Percentiles rank a stretch among this genome's conserved stretches.
Conservation (phyloP, 2,329 filamentous ascomycete genomes). For the Rhynchosporium graminicola region DNA sequence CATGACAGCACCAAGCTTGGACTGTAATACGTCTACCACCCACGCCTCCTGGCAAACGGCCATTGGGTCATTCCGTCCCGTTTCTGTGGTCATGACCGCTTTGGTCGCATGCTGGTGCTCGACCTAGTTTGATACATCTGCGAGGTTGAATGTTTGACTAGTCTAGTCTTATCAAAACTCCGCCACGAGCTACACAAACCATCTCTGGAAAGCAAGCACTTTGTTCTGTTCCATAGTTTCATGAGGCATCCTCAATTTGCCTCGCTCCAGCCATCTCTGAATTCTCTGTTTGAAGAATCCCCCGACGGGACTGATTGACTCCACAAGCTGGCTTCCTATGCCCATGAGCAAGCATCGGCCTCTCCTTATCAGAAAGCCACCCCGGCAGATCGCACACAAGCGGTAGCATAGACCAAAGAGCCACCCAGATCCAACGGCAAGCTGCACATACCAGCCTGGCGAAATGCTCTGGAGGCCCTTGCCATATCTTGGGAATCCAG, state of each 20-base stretch:
- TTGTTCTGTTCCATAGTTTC: conserved; percentile 5
- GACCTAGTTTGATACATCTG: not conserved
- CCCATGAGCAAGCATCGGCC: not conserved
- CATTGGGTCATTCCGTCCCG: conserved; percentile 17
- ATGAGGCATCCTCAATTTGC: conserved; percentile 5
- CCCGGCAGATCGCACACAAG: conserved; percentile 27
- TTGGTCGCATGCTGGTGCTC: conserved; percentile 25
- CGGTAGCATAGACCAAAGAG: conserved; percentile 21
- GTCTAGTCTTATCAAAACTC: not conserved
- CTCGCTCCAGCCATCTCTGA: conserved; percentile 20
- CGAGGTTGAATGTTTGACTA: not conserved
- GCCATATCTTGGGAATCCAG: conserved; percentile 16
- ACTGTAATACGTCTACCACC: conserved; percentile 20
- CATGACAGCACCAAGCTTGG: conserved; percentile 27
- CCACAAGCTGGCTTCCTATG: not conserved
- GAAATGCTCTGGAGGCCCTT: conserved; percentile 21
- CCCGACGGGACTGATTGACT: not conserved
- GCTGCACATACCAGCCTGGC: conserved; percentile 21
- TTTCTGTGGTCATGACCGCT: conserved; percentile 26
- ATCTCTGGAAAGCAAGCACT: conserved; percentile 12
- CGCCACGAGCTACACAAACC: conserved; percentile 14
- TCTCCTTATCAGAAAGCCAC: conserved; percentile 13
- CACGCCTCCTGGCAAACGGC: conserved; percentile 28
- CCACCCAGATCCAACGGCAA: conserved; percentile 23
- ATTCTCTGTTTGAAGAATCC: conserved; percentile 10